Base-by-base conservation (phyloP, 2,329 filamentous ascomycete genomes). In the Hypoxylon sp. region DNA sequence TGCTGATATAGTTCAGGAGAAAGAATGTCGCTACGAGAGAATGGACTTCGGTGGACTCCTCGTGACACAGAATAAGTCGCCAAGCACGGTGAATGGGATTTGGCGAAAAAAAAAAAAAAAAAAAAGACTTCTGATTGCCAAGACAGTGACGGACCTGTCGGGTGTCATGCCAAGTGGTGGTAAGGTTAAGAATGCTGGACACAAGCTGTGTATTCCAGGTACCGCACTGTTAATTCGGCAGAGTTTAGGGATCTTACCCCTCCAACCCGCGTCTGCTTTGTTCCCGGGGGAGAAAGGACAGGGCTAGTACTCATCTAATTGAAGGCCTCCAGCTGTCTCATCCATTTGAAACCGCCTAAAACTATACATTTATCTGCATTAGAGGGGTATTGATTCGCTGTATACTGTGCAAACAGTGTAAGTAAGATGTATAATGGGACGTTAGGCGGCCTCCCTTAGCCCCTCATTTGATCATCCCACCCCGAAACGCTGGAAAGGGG, bases 1-100 rank as follows among this genome's bases (percentile, higher is more conserved):
- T n/a, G 24, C 6, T 7, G 44, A 47, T 47, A 47, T 47, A 28
- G 28, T 26, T 26, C 17, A 7, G 6, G 24, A 26, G 22, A 28
- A 46, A 46, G 22, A 22, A 26, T n/a, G 11, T n/a, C 28, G 4
- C 15, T 17, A 26, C 10, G 20, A 4, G 22, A 46, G 7, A 46
- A 13, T 39, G 34, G 22, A 52, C 8, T 49, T 24, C 6, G 10
- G 26, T 32, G 46, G 24, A 26, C 13, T 32, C 28, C n/a, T 17
- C 24, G 28, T 50, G 15, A 22, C 44, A 50, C 34, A 54, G 17
- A n/a, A 59, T 46, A n/a, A n/a, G 24, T 37, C 41, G 15, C 49
- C 19, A 26, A 47, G 30, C 20, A 44, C 17, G 34, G 24, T 44
- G 2, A 39, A 47, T 43, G 24, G 37, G 32, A n/a, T n/a, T n/a